Evolutionary conservation across 2,329 filamentous ascomycete genomes (phyloP), one percentile per base, ranked within the genome.

Genomic region (Ceratocystis lukuohia): DNA sequence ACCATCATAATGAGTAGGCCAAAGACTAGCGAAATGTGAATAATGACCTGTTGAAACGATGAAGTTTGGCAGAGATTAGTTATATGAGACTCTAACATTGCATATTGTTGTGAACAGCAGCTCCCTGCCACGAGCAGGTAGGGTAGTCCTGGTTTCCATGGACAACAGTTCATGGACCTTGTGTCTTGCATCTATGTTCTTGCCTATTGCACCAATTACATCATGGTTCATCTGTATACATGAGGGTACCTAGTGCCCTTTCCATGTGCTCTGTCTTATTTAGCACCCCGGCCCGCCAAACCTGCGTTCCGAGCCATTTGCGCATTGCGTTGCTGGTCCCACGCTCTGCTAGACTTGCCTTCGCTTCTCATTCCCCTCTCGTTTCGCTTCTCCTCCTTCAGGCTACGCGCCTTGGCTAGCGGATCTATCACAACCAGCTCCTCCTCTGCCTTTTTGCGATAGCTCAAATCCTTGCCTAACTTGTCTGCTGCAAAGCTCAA

Each of bases 371-470:
- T 78, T 44, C 84, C 85, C 69, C 82, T 80, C 69, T 82, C 80
- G 10, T 81, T 81, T 70, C 78, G 84, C 73, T 83, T 84, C 72
- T 84, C 83, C 68, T 86, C 83, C 72, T 84, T 81, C 48, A 95
- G 79, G 48, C 87, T 87, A 73, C 84, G 86, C 57, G 88, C 88
- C 74, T 89, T 91, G 74, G 92, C 90, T 66, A 90, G 80, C 1
- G 92, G 92, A 77, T 99, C 94, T 75, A 97, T 96, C 2, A 97
- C 91, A 59, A 96, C 84, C 56, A 96, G 75, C 72, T 96, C 90
- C 67, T 96, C 91, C 72, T 94, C 91, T 65, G 93, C 92, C 75
- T 94, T 92, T 76, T 85, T 87, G 73, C 93, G 90, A 82, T 94
- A 96, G 64, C 84, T 90, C 65, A 97, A 76, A 75, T 97, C 90